phyloP scores from a whole-genome alignment of 2,329 filamentous ascomycete genomes.

The Shiraia sp. region DNA sequence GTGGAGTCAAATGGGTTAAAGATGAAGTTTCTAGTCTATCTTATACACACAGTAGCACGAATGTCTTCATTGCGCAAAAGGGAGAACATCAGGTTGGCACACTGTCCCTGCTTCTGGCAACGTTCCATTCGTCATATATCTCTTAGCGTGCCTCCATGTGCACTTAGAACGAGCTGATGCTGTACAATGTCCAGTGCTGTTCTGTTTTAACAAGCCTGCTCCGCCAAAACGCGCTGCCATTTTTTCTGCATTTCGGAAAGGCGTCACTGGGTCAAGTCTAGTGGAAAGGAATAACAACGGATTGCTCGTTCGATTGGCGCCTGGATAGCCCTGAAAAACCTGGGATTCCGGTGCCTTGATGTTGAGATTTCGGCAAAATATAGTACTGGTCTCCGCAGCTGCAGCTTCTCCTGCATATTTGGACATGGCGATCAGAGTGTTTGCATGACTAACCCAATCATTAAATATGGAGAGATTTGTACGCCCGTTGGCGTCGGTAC shows the following conservation, averaged over 20 bases:
- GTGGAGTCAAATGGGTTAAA: no score
- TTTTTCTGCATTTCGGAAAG: conserved; percentile 12
- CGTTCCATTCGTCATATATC: conserved; percentile 11
- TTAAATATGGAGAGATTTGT: conserved; percentile 11
- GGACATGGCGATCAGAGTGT: conserved; percentile 2
- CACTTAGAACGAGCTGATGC: conserved; percentile 7
- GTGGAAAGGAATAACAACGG: conserved; percentile 16
- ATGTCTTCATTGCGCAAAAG: background rate
- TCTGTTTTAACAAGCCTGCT: conserved; percentile 10
- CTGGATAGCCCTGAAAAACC: conserved; percentile 9
- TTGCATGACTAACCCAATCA: conserved; percentile 4
- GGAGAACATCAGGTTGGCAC: conserved; percentile 6
- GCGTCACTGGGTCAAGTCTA: conserved; percentile 15
- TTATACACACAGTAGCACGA: background rate
- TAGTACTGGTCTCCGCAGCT: conserved; percentile 9
- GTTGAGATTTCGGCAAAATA: conserved; percentile 9
- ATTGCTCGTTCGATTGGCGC: conserved; percentile 7
- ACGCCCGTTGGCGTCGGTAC: conserved; percentile 15
- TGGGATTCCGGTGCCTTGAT: conserved; percentile 11
- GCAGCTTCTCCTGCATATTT: conserved; percentile 16
- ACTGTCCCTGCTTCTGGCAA: conserved; percentile 11
- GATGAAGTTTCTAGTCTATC: no score
- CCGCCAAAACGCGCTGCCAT: conserved; percentile 16
- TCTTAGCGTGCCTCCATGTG: conserved; percentile 6
- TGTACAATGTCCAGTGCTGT: conserved; percentile 10